Percentiles rank a stretch among this genome's conserved stretches.
Evolutionary conservation across 495 filamentous ascomycete species (phyloP).

Genomic region (Neurospora cerealis): DNA sequence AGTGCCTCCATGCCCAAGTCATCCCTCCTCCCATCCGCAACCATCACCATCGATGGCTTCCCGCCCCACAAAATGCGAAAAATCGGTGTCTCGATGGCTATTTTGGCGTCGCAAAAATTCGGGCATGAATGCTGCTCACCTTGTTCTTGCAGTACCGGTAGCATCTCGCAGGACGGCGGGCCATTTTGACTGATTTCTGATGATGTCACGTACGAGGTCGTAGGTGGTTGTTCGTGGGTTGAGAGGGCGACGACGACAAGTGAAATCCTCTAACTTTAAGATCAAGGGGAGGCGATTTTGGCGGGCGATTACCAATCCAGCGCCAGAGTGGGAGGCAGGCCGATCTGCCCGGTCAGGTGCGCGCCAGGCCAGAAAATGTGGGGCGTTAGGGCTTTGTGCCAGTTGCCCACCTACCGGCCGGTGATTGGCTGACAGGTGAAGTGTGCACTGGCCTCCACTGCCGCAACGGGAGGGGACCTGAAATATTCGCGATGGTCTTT

Average conservation of each 20-base stretch:
- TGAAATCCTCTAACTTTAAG: constrained; percentile 23
- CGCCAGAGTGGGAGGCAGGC: constrained; percentile 8
- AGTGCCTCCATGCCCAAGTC: neutral
- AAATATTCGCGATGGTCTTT: neutral
- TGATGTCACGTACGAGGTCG: constrained; percentile 33
- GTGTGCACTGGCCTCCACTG: neutral
- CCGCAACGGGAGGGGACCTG: neutral
- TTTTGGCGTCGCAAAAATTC: constrained; percentile 3
- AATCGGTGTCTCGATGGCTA: neutral
- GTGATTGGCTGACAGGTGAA: neutral
- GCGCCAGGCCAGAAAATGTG: constrained; percentile 13
- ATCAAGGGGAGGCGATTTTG: constrained; percentile 28
- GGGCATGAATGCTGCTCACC: constrained; percentile 47
- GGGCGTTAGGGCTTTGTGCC: constrained; percentile 35
- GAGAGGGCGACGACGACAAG: constrained; percentile 22
- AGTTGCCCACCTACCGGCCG: neutral
- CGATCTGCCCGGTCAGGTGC: neutral
- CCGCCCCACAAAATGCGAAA: neutral
- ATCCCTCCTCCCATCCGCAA: neutral
- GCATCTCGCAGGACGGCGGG: constrained; percentile 94
- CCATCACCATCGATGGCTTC: neutral
- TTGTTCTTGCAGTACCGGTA: constrained; percentile 99
- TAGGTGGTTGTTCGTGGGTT: constrained; percentile 28
- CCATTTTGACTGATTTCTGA: constrained; percentile 72
- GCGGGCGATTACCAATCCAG: constrained; percentile 26